Evolutionary conservation across 1,139 yeast species (phyloP).

Genomic region (Magnusiomyces starmeri): DNA sequence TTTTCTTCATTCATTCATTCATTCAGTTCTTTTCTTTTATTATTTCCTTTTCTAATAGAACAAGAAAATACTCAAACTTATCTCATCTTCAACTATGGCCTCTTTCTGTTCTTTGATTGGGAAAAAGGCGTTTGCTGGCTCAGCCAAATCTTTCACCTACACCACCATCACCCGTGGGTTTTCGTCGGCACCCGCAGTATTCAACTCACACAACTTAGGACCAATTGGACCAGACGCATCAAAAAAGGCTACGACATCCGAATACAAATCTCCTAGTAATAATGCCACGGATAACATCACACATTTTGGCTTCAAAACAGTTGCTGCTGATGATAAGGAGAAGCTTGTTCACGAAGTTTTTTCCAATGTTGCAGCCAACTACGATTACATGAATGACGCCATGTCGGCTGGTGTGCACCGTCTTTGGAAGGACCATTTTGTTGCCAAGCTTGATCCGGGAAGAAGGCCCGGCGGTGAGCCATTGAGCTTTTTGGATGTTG

Average conservation of each 20-base stretch:
- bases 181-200: not conserved
- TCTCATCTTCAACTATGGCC: too few species aligned
- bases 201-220: not conserved
- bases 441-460: slow-evolving; percentile 85
- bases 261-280: not conserved
- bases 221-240: not conserved
- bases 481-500: slow-evolving; percentile 84
- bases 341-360: slow-evolving; percentile 78
- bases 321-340: slow-evolving; percentile 75
- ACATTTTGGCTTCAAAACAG: slow-evolving; percentile 89
- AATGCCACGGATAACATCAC: slow-evolving; percentile 42
- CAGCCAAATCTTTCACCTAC: not conserved
- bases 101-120: not conserved
- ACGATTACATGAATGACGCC: slow-evolving; percentile 95
- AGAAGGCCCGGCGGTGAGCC: slow-evolving; percentile 85
- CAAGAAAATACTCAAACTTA: too few species aligned
- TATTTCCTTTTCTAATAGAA: not conserved
- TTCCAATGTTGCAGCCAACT: slow-evolving; percentile 88
- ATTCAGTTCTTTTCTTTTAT: not conserved
- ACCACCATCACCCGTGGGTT: not conserved
- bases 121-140: not conserved
- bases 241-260: not conserved
- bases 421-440: slow-evolving; percentile 89
- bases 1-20: not conserved
- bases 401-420: slow-evolving; percentile 96